Conservation (phyloP, 306 rosid genomes). For the Fagus sylvatica region DNA sequence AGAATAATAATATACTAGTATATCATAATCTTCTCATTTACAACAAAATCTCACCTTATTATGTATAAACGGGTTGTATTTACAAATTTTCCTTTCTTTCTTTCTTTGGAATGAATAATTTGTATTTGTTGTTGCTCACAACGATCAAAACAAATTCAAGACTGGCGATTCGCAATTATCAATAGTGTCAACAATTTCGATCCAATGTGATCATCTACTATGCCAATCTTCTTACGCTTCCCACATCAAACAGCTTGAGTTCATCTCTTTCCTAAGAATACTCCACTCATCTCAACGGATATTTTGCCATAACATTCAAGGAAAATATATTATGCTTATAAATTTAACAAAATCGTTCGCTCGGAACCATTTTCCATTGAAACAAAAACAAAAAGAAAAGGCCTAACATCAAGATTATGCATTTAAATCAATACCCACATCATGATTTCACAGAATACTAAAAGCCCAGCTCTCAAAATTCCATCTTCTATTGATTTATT, state of each 20-base stretch:
- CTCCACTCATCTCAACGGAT: neutral
- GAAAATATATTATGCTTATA: neutral
- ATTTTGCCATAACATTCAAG: neutral
- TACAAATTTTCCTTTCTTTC: neutral
- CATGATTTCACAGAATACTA: neutral
- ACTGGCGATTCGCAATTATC: neutral
- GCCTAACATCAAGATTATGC: neutral
- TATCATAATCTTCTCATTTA: neutral
- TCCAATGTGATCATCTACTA: neutral
- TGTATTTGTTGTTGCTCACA: neutral
- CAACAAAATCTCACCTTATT: neutral
- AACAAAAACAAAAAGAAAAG: too few relatives aligned
- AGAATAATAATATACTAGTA: neutral
- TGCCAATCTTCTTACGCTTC: neutral
- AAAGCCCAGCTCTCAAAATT: slow-evolving; percentile 7
- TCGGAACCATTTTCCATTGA: neutral
- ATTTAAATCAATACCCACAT: slow-evolving; percentile 26
- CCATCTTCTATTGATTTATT: neutral
- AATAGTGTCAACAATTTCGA: neutral
- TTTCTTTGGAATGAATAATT: neutral
- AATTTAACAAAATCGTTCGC: neutral
- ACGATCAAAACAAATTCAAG: neutral
- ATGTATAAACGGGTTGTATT: neutral
- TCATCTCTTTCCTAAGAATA: neutral
- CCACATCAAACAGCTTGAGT: neutral